Evolutionary conservation across 257 asterid species (phyloP).

Genomic region (Solanum lycopersicoides): DNA sequence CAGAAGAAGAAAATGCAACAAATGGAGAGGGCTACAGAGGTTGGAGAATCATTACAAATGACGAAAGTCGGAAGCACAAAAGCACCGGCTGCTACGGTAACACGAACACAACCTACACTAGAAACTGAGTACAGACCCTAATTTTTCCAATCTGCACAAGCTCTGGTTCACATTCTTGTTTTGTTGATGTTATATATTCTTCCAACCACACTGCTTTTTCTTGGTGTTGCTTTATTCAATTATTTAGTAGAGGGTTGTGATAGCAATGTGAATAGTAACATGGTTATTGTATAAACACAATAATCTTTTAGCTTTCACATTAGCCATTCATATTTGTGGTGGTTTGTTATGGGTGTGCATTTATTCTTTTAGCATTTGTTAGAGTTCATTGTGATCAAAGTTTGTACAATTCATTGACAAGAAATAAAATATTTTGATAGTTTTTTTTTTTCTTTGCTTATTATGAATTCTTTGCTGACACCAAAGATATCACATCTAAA

Average conservation of each 20-base stretch:
- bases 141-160: background rate
- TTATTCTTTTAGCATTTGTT: background rate
- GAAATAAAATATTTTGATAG: background rate
- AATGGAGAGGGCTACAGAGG: conserved; percentile 75
- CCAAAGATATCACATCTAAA: background rate
- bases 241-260: background rate
- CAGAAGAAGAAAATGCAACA: conserved; percentile 37
- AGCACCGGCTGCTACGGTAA: conserved; percentile 36
- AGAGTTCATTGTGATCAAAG: background rate
- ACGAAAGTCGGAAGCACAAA: conserved; percentile 28
- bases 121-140: conserved; percentile 33
- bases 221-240: conserved; percentile 2
- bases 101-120: conserved; percentile 34
- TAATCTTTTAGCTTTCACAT: background rate
- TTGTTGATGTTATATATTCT: conserved; percentile 4
- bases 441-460: background rate
- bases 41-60: conserved; percentile 34
- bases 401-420: background rate
- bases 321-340: background rate
- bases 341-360: background rate
- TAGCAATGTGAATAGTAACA: conserved; percentile 1
- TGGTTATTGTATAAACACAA: conserved; percentile 7
- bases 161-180: conserved; percentile 1
- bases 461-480: background rate
- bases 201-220: conserved; percentile 1